Percentiles rank a stretch among this genome's conserved stretches.
Conservation (phyloP, 805 yeast genomes). For the Zygosaccharomyces rouxii region DNA sequence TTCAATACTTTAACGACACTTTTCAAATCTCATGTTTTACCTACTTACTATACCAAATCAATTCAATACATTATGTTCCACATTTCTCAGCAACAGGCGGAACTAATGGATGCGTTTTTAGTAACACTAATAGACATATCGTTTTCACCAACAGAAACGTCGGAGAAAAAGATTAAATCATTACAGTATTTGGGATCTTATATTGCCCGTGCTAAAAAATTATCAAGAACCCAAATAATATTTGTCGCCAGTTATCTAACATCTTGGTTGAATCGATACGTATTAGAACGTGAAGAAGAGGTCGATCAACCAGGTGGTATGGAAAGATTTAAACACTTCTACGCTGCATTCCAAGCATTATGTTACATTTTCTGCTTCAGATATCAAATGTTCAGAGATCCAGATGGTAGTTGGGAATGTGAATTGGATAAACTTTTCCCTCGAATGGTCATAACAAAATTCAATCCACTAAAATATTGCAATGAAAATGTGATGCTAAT, state of each 20-base stretch:
- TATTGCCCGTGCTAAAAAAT: constrained; percentile 76
- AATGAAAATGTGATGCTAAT: constrained; percentile 89
- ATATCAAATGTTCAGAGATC: constrained; percentile 51
- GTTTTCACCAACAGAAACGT: constrained; percentile 60
- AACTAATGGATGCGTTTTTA: constrained; percentile 77
- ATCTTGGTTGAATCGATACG: constrained; percentile 78
- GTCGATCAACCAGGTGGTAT: constrained; percentile 65
- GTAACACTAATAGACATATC: constrained; percentile 80
- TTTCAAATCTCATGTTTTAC: constrained; percentile 77
- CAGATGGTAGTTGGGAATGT: constrained; percentile 62
- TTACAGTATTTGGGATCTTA: constrained; percentile 89
- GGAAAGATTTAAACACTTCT: constrained; percentile 86
- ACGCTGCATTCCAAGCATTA: constrained; percentile 86
- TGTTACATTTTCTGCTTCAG: constrained; percentile 90
- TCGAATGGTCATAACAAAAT: constrained; percentile 75
- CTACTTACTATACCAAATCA: constrained; percentile 87
- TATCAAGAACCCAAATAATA: constrained; percentile 67
- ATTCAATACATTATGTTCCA: constrained; percentile 82
- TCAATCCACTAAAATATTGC: constrained; percentile 90
- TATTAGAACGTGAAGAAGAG: constrained; percentile 80
- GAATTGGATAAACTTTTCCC: constrained; percentile 82
- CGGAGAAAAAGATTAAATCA: constrained; percentile 78
- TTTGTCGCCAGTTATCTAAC: constrained; percentile 79
- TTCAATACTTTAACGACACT: constrained; percentile 71
- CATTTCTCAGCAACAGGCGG: constrained; percentile 74